Percentiles rank a stretch among this genome's conserved stretches.
Evolutionary conservation across 1,284 basidiomycete genomes (phyloP).

Genomic region (Dichomitus squalens): DNA sequence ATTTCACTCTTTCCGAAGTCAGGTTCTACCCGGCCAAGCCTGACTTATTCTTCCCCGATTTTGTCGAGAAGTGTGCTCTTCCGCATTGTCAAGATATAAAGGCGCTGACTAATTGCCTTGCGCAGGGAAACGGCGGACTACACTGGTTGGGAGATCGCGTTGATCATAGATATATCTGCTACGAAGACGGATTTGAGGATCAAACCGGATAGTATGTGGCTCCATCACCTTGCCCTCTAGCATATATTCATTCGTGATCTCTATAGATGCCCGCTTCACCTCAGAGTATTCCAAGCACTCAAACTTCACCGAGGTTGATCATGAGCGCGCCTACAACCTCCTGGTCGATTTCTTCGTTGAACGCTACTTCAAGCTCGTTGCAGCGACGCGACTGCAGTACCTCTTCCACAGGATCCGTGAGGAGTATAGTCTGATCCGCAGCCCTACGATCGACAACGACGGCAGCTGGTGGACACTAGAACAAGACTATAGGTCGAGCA

Average conservation of each 20-base stretch:
- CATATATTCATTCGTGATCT: conserved; percentile 12
- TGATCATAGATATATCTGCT: conserved; percentile 26
- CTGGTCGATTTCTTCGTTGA: conserved; percentile 32
- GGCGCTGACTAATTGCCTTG: no score
- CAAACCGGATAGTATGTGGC: not conserved
- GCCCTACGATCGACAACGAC: conserved; percentile 1
- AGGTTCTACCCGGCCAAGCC: conserved; percentile 21
- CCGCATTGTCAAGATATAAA: not conserved
- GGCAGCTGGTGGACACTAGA: conserved; percentile 18
- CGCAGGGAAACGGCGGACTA: conserved; percentile 15
- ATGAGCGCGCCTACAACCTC: conserved; percentile 16
- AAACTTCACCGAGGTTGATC: conserved; percentile 16
- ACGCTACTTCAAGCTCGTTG: conserved; percentile 33
- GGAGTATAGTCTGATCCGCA: not conserved
- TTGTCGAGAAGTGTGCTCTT: not conserved
- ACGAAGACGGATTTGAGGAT: conserved; percentile 14
- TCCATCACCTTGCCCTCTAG: no score
- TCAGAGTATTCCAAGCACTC: conserved; percentile 29
- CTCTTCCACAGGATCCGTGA: conserved; percentile 22
- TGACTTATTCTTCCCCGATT: not conserved
- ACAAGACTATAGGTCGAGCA: conserved; percentile 1
- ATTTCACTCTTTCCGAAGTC: conserved; percentile 33
- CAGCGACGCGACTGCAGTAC: conserved; percentile 27
- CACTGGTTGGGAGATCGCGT: conserved; percentile 32
- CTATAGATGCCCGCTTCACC: conserved; percentile 31